Conservation (phyloP, 441 rosid species). For the Adansonia rubrostipa region DNA sequence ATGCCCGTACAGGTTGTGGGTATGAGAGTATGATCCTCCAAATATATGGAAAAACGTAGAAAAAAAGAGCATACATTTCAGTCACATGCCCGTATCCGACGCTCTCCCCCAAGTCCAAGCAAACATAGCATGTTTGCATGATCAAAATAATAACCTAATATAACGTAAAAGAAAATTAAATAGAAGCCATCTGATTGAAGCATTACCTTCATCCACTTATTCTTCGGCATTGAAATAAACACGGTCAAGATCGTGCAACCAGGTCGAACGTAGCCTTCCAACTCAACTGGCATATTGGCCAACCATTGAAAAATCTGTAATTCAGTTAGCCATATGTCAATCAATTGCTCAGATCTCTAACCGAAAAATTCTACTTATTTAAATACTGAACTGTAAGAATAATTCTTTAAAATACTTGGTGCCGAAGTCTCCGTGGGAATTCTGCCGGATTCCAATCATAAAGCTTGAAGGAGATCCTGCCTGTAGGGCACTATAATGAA, state of each 20-base stretch:
- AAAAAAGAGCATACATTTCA: too few relatives aligned
- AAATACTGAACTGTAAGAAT: slow-evolving; percentile 68
- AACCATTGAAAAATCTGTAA: slow-evolving; percentile 92
- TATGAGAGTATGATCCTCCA: too few relatives aligned
- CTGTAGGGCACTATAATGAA: slow-evolving; percentile 85
- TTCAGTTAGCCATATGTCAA: slow-evolving; percentile 36
- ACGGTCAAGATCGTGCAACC: slow-evolving; percentile 94
- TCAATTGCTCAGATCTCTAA: slow-evolving; percentile 37
- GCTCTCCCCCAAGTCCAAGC: background rate
- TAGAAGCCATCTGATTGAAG: slow-evolving; percentile 10
- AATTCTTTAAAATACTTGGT: slow-evolving; percentile 82
- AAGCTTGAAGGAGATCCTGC: slow-evolving; percentile 96
- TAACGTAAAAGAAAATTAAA: background rate
- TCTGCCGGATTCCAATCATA: slow-evolving; percentile 99
- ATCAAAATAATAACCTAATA: background rate
- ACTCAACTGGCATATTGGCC: slow-evolving; percentile 95
- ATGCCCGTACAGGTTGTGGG: too few relatives aligned
- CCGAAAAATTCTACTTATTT: slow-evolving; percentile 25
- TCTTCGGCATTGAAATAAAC: slow-evolving; percentile 83
- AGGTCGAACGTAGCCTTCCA: slow-evolving; percentile 97
- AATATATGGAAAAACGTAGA: too few relatives aligned
- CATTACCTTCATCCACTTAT: slow-evolving; percentile 87
- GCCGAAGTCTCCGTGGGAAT: slow-evolving; percentile 97
- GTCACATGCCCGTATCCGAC: too few relatives aligned
- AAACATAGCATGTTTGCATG: background rate